A percentile compares a stretch with the other conserved stretches of the same genome.
Conservation (phyloP, 257 asterid genomes). For the Solanum dulcamara region DNA sequence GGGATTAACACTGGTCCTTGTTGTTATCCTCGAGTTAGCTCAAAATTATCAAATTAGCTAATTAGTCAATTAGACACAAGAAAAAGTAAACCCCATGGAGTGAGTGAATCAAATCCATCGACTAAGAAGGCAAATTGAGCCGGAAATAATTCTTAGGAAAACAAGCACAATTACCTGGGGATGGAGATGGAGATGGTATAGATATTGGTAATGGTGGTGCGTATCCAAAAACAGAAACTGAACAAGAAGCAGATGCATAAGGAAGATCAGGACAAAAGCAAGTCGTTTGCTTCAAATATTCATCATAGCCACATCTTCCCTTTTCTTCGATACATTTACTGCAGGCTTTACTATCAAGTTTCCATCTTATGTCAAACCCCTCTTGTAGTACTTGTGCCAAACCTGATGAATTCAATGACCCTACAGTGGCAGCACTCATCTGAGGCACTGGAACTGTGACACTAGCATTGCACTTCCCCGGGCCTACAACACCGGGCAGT, state of each 20-base stretch:
- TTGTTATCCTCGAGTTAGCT: background rate
- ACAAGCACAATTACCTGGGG: conserved; percentile 6
- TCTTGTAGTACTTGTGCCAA: conserved; percentile 20
- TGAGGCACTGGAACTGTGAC: conserved; percentile 35
- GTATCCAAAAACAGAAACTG: background rate
- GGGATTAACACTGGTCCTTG: background rate
- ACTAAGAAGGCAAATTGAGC: background rate
- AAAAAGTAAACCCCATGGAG: background rate
- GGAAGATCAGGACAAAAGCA: conserved; percentile 56
- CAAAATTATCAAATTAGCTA: background rate
- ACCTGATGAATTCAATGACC: conserved; percentile 2
- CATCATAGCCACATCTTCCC: conserved; percentile 49
- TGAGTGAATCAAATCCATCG: background rate
- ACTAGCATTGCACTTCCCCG: conserved; percentile 33
- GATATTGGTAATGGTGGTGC: conserved; percentile 4
- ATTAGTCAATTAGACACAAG: background rate
- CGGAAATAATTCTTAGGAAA: background rate
- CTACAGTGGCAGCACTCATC: conserved; percentile 1
- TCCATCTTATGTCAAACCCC: conserved; percentile 56
- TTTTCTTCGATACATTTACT: conserved; percentile 25
- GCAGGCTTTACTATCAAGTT: conserved; percentile 28
- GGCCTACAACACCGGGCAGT: conserved; percentile 28
- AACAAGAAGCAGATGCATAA: conserved; percentile 20
- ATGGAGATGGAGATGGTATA: background rate
- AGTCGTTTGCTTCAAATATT: conserved; percentile 12